Evolutionary conservation across 179 eudicot genomes (phyloP).

Genomic region (Spergularia azorica): DNA sequence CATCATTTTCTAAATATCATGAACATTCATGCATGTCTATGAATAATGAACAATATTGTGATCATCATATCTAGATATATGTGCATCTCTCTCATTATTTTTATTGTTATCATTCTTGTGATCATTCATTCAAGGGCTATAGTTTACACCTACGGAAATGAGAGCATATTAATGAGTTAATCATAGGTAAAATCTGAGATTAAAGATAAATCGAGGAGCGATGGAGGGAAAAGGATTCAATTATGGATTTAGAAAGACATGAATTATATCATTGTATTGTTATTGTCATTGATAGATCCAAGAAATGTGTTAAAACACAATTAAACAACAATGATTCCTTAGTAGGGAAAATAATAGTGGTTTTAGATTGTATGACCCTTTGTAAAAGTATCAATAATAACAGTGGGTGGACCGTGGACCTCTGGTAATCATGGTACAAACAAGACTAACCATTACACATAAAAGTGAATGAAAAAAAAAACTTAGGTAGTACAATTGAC

Average conservation of each 20-base stretch:
- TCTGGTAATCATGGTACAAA: conserved; percentile 26
- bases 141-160: background rate
- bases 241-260: conserved; percentile 26
- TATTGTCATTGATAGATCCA: conserved; percentile 25
- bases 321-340: conserved; percentile 29
- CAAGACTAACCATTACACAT: conserved; percentile 16
- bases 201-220: background rate
- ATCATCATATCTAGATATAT: too few species aligned
- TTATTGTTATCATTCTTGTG: background rate
- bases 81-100: background rate
- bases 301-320: conserved; percentile 19
- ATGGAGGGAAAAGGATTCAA: conserved; percentile 26
- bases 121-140: background rate
- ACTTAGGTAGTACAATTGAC: background rate
- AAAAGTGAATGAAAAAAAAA: conserved; percentile 20
- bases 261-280: conserved; percentile 17
- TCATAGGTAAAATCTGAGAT: conserved; percentile 12
- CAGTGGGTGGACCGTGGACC: conserved; percentile 37
- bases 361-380: conserved; percentile 19
- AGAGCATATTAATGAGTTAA: conserved; percentile 8
- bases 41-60: too few species aligned
- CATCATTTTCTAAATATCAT: too few species aligned
- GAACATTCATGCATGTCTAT: background rate
- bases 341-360: conserved; percentile 27
- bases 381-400: conserved; percentile 21